Evolutionary conservation across 441 rosid species (phyloP), one percentile per base, ranked within the genome.

Genomic region (Manihot esculenta): DNA sequence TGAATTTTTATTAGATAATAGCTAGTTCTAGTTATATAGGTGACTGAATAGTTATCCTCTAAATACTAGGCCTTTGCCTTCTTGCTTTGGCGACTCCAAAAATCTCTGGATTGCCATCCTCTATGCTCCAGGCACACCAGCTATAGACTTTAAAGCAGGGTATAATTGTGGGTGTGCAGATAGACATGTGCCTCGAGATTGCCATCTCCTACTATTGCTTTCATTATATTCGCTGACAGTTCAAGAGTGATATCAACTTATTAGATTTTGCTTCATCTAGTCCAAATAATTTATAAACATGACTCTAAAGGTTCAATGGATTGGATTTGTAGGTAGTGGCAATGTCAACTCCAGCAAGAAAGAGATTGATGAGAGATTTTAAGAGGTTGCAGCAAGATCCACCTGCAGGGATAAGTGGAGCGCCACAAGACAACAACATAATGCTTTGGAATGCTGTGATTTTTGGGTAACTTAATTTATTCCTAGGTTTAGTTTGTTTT

Each of bases 351-450:
- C 92, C 94, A 21, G 84, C 94, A 3, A 86, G 92, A 84, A 89
- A 89, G 79, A 88, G 95, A 74, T 73, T 89, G 81, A 89, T 88
- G 93, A 86, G 95, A 70, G 92, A 89, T 81, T 89, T 89, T 73
- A 89, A 85, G 88, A 85, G 95, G 84, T 77, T 89, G 81, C 95
- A 88, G 75, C 93, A 89, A 78, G 95, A 89, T 64, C 95, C 92
- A 0, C 95, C 92, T 41, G 95, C 92, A 0, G 95, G 95, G 13
- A 88, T 89, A 33, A 87, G 92, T 57, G 92, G 92, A 9, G 91
- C 95, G 0, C 92, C 95, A 0, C 95, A 87, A 61, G 92, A 88
- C 66, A 87, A 86, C 81, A 89, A 89, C 53, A 87, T 89, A 42
- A 85, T 90, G 90, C 83, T 84, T 26, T 88, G 96, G 93, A 88